Percentiles rank a stretch among this genome's conserved stretches.
phyloP scores from a whole-genome alignment of 495 filamentous ascomycete genomes.

The Talaromyces borbonicus region DNA sequence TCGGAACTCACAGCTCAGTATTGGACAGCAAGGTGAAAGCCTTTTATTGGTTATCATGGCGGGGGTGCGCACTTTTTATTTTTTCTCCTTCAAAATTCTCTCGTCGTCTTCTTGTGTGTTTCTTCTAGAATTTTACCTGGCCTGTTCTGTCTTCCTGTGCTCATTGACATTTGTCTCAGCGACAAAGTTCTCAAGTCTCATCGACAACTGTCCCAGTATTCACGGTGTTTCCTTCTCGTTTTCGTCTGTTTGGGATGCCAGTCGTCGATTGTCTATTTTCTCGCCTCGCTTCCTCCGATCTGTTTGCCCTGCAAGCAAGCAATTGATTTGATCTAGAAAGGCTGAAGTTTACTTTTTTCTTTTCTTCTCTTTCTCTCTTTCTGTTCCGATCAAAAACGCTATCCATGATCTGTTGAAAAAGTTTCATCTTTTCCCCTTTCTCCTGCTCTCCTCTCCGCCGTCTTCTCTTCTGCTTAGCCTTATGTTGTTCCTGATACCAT shows the following conservation, averaged over 20 bases:
- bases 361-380: conserved; percentile 1
- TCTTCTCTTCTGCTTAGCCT: not conserved
- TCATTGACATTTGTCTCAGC: no score
- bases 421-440: not conserved
- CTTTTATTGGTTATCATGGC: conserved; percentile 7
- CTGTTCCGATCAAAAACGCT: not conserved
- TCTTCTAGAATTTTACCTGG: no score
- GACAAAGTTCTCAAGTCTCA: no score
- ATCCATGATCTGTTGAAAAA: not conserved
- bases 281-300: not conserved
- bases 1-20: not conserved
- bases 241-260: conserved; percentile 5
- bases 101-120: not conserved
- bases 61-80: conserved; percentile 2
- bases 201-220: conserved; percentile 1
- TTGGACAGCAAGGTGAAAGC: not conserved
- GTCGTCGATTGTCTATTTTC: not conserved
- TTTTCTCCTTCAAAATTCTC: conserved; percentile 4
- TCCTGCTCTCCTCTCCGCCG: not conserved
- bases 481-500: no score
- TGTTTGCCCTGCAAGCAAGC: no score
- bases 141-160: no score
- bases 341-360: not conserved
- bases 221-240: conserved; percentile 6
- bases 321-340: no score